Conservation (phyloP, 441 rosid species). For the Capsella rubella region DNA sequence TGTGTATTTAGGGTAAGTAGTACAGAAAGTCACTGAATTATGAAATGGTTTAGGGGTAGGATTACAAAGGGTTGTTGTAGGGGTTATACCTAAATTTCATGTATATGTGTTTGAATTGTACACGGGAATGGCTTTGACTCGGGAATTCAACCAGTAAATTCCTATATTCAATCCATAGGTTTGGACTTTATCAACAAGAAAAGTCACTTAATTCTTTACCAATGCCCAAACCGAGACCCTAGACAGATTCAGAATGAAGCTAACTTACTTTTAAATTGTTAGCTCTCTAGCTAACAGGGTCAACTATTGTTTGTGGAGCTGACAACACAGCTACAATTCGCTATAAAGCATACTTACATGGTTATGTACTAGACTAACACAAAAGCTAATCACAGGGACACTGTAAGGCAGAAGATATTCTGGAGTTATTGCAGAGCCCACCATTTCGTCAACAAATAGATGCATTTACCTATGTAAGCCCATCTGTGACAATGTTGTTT, state of each 20-base stretch:
- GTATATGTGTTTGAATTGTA: neutral
- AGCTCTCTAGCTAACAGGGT: slow-evolving; percentile 8
- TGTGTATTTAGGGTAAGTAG: slow-evolving; percentile 9
- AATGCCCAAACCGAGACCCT: slow-evolving; percentile 6
- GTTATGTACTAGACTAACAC: slow-evolving; percentile 30
- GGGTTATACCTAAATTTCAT: neutral
- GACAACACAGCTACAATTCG: neutral
- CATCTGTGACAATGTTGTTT: slow-evolving; percentile 35
- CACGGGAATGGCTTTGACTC: neutral
- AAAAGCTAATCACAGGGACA: slow-evolving; percentile 61
- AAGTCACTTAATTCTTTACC: neutral
- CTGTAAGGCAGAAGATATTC: slow-evolving; percentile 73
- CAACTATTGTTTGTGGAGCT: slow-evolving; percentile 19
- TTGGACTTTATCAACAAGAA: neutral
- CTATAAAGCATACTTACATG: slow-evolving; percentile 1
- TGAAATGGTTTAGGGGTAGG: slow-evolving; percentile 17
- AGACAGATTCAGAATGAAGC: neutral
- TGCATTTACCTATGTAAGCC: slow-evolving; percentile 90
- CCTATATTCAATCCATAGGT: neutral
- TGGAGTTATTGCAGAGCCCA: slow-evolving; percentile 90
- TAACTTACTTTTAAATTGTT: neutral
- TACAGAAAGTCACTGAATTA: neutral
- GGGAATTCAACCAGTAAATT: neutral
- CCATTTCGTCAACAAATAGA: slow-evolving; percentile 98
- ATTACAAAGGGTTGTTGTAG: slow-evolving; percentile 13